Percentiles rank a stretch among this genome's conserved stretches.
Evolutionary conservation across 495 filamentous ascomycete species (phyloP).

Genomic region (Daldinia bambusicola): DNA sequence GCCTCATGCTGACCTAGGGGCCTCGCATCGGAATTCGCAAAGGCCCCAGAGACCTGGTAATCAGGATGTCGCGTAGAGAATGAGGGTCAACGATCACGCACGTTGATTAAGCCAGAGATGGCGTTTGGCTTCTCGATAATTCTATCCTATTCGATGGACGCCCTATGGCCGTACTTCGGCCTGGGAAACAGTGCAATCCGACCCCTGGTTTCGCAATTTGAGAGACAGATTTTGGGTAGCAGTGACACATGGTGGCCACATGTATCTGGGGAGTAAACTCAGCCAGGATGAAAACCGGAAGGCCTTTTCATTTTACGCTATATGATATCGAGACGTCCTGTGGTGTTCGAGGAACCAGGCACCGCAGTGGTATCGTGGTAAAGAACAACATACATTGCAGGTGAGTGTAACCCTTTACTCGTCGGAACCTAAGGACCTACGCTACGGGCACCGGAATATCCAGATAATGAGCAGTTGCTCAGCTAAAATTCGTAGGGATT

Average conservation of each 20-base stretch:
- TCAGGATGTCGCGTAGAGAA: conserved; percentile 24
- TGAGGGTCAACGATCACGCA: conserved; percentile 8
- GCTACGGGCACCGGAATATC: conserved; percentile 10
- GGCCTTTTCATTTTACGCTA: background rate
- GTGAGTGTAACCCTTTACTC: conserved; percentile 14
- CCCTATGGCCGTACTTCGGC: background rate
- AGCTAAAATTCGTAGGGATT: conserved; percentile 10
- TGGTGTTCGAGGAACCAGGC: conserved; percentile 1
- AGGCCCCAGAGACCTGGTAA: conserved; percentile 17
- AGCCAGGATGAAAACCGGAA: conserved; percentile 14
- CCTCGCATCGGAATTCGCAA: conserved; percentile 9
- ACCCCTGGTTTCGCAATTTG: background rate
- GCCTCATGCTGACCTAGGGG: conserved; percentile 1
- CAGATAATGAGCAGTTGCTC: background rate
- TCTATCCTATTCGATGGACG: background rate
- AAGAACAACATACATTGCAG: background rate
- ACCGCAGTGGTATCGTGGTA: background rate
- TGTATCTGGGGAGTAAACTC: background rate
- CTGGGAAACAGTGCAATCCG: background rate
- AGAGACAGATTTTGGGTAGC: background rate
- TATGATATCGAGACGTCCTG: background rate
- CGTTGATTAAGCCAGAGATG: conserved; percentile 10
- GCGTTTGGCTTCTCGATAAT: conserved; percentile 11
- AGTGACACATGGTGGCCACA: no score
- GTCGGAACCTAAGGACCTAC: conserved; percentile 5